Percentiles rank a stretch among this genome's conserved stretches.
These are phyloP conservation scores for Metschnikowia matae DNA, from an alignment of 805 yeast genomes.

Conservation along the genomic window DNA sequence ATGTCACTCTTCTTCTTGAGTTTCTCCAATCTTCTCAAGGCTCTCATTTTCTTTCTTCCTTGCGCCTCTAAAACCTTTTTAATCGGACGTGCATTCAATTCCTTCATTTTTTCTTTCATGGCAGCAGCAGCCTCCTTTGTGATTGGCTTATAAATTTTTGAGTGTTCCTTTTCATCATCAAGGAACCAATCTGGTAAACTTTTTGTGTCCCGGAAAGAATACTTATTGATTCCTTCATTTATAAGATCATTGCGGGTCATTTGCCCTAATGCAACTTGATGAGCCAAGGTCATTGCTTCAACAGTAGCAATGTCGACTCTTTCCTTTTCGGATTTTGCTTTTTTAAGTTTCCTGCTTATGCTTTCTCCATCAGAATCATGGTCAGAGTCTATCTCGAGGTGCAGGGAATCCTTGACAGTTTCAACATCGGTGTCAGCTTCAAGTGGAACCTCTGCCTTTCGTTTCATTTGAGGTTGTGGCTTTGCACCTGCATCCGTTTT, in stretches of 20 bases:
- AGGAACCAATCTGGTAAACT: conserved; percentile 95
- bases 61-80: conserved; percentile 98
- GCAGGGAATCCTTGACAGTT: conserved; percentile 30
- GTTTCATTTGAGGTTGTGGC: conserved; percentile 10
- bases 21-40: conserved; percentile 79
- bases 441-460: neutral
- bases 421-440: conserved; percentile 43
- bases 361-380: conserved; percentile 52
- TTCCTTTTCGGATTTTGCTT: conserved; percentile 47
- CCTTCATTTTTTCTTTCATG: conserved; percentile 39
- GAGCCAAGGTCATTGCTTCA: conserved; percentile 97
- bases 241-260: conserved; percentile 76
- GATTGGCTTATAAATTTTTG: conserved; percentile 83
- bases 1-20: conserved; percentile 88
- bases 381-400: conserved; percentile 37
- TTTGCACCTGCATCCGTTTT: neutral
- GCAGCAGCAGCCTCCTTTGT: conserved; percentile 73
- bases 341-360: conserved; percentile 31
- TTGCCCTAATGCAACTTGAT: conserved; percentile 87
- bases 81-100: conserved; percentile 94
- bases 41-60: conserved; percentile 94
- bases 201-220: conserved; percentile 86
- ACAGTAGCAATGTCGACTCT: conserved; percentile 84
- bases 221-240: conserved; percentile 91
- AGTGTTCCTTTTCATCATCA: conserved; percentile 86